These are phyloP conservation scores for Corniculantispora saksenae DNA, from an alignment of 2,329 filamentous ascomycete genomes.

Conservation along the genomic window DNA sequence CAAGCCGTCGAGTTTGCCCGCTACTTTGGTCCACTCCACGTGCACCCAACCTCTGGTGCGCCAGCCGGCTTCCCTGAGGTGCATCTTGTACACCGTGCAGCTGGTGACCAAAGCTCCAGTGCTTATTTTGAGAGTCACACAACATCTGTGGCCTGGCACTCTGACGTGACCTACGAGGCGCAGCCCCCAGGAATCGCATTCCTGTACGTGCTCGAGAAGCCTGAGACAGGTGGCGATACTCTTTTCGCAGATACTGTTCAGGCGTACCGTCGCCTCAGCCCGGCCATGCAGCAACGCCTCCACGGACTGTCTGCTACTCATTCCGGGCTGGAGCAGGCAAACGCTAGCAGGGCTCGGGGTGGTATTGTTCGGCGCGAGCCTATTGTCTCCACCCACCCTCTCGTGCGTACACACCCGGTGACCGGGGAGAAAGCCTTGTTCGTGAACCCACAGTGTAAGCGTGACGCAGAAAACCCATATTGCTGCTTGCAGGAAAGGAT, in stretches of 20 bases:
- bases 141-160: conserved; percentile 86
- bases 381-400: conserved; percentile 71
- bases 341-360: conserved; percentile 64
- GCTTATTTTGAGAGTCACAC: conserved; percentile 68
- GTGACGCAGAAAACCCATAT: not conserved
- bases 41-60: conserved; percentile 76
- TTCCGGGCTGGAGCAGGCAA: conserved; percentile 79
- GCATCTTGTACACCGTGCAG: conserved; percentile 76
- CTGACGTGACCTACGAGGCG: conserved; percentile 82
- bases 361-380: conserved; percentile 76
- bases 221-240: conserved; percentile 79
- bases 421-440: conserved; percentile 84
- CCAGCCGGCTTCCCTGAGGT: conserved; percentile 73
- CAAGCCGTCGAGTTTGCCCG: conserved; percentile 68
- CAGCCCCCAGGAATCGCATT: conserved; percentile 91
- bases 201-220: conserved; percentile 82
- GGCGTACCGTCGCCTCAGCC: conserved; percentile 79
- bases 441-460: conserved; percentile 79
- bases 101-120: conserved; percentile 46
- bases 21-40: conserved; percentile 81
- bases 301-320: conserved; percentile 81
- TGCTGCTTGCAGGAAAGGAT: not conserved
- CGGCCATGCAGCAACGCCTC: conserved; percentile 63
- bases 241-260: conserved; percentile 77
- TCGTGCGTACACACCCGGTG: conserved; percentile 77